Conservation (phyloP, 1,284 basidiomycete species). For the Marasmius fiardii region DNA sequence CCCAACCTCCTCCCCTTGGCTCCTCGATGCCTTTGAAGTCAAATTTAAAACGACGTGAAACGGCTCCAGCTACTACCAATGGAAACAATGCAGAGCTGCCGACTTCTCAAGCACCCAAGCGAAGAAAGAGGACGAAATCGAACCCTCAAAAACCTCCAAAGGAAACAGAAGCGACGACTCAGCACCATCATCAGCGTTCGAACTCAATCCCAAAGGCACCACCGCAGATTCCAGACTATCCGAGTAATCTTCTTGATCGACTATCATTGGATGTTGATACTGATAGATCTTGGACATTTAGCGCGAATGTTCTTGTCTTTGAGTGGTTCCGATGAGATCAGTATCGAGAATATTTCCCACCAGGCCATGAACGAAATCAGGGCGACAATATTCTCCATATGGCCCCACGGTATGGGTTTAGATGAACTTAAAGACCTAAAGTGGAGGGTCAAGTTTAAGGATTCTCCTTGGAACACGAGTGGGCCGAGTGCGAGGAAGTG, state of each 20-base stretch:
- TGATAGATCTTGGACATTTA: conserved; percentile 20
- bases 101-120: not conserved
- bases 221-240: conserved; percentile 1
- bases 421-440: conserved; percentile 12
- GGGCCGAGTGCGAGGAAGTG: conserved; percentile 35
- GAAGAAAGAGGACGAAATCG: not conserved
- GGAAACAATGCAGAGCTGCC: conserved; percentile 5
- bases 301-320: conserved; percentile 60
- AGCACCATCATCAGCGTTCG: conserved; percentile 5
- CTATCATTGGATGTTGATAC: not conserved
- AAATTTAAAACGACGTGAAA: conserved; percentile 15
- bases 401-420: conserved; percentile 39
- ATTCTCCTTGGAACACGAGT: conserved; percentile 42
- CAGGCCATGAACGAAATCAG: conserved; percentile 40
- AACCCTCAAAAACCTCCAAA: conserved; percentile 5
- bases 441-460: conserved; percentile 42
- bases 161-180: not conserved
- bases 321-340: conserved; percentile 43
- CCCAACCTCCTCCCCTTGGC: conserved; percentile 3
- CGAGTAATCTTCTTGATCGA: conserved; percentile 10
- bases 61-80: conserved; percentile 13
- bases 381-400: conserved; percentile 34
- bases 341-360: conserved; percentile 40
- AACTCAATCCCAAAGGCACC: conserved; percentile 7
- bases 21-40: conserved; percentile 11